Evolutionary conservation across 192 early-diverging fungal species (phyloP), one percentile per base, ranked within the genome.

Genomic region (Gonapodya prolifera): DNA sequence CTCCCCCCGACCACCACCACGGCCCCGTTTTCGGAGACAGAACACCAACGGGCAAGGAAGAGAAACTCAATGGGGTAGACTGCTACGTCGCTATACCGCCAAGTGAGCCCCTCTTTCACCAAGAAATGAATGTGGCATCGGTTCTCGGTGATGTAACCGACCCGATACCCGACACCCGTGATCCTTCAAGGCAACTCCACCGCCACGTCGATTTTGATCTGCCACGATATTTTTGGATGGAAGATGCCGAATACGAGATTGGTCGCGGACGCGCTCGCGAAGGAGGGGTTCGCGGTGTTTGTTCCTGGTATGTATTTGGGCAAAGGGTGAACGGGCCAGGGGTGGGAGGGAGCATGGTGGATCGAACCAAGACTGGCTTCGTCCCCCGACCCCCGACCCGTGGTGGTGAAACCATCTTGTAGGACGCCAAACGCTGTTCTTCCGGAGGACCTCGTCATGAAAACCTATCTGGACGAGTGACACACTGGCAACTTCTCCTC

Each of bases 201-300:
- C 33, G 35, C 71, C 69, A 1, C 2, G 30, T 35, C 18, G 30
- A 77, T 83, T 2, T 45, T 83, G 31, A 79, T 83, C 18, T 75
- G 70, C 31, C 79, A 80, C 0, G 82, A 83, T 61, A 74, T 83
- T 34, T 83, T 83, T 76, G 82, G 82, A 28, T 81, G 77, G 78
- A 83, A 29, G 70, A 70, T 80, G 0, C 36, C 76, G 34, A 83
- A 83, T 75, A 30, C 77, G 1, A 76, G 82, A 1, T 73, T 83
- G 18, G 77, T 83, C 70, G 82, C 80, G 33, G 82, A 83, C 78
- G 73, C 75, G 75, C 77, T 79, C 75, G 82, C 81, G 1, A 1
- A 76, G 8, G 35, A 28, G 2, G 79, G 79, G 8, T 80, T 74
- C 45, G 34, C 69, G n/a, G 33, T 34, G 35, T 33, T 80, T 33